Evolutionary conservation across 2,329 filamentous ascomycete species (phyloP).

Genomic region (Aspergillus udagawae): DNA sequence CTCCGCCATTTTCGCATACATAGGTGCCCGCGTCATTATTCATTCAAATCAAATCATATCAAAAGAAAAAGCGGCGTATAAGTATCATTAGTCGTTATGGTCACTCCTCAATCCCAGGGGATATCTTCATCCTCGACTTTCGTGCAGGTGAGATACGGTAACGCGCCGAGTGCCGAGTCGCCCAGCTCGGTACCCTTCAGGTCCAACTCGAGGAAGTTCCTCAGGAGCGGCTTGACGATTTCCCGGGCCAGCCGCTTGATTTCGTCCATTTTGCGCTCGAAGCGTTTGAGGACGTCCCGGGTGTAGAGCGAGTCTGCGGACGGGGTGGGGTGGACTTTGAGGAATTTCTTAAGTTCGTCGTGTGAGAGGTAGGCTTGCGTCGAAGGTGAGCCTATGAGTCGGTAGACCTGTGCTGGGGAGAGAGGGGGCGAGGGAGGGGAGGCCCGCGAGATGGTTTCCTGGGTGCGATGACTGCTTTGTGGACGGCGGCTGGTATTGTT

Average conservation of each 20-base stretch:
- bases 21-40: not conserved
- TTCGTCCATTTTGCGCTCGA: constrained; percentile 85
- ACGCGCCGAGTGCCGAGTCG: constrained; percentile 42
- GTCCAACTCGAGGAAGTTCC: constrained; percentile 79
- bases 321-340: constrained; percentile 66
- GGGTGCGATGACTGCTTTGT: constrained; percentile 9
- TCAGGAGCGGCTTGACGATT: constrained; percentile 78
- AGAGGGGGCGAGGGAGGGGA: constrained; percentile 26
- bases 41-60: constrained; percentile 13
- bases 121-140: constrained; percentile 59
- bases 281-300: constrained; percentile 77
- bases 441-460: constrained; percentile 15
- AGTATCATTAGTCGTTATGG: not conserved
- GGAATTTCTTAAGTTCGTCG: constrained; percentile 85
- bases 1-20: not conserved
- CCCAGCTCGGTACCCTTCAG: constrained; percentile 42
- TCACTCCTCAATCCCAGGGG: constrained; percentile 52
- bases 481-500: constrained; percentile 8
- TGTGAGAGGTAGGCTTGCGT: constrained; percentile 67
- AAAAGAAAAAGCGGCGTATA: not conserved
- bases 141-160: constrained; percentile 64
- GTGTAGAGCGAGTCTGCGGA: constrained; percentile 65
- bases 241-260: constrained; percentile 80
- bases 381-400: constrained; percentile 64
- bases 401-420: constrained; percentile 65